Conservation (phyloP, 2,329 filamentous ascomycete genomes). For the Pseudogymnoascus sp. region DNA sequence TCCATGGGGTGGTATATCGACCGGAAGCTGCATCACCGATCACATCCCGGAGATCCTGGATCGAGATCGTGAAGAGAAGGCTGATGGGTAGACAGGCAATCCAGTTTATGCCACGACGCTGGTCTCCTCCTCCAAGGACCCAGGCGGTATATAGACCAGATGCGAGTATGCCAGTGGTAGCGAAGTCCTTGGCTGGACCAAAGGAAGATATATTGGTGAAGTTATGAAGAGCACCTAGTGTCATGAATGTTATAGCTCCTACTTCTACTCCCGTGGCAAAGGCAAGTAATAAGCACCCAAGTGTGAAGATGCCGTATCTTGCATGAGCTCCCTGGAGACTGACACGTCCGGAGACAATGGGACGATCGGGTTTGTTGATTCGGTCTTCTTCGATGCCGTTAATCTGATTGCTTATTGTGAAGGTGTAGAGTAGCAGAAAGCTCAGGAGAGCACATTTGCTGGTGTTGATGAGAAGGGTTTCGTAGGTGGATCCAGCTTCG, state of each 20-base stretch:
- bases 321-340: background rate
- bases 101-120: background rate
- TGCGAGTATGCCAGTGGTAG: background rate
- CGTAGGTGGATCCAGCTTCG: background rate
- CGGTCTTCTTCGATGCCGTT: background rate
- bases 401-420: background rate
- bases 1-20: background rate
- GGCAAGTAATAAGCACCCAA: background rate
- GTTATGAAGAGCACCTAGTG: background rate
- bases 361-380: background rate
- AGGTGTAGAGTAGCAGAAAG: background rate
- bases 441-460: background rate
- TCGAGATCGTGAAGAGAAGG: background rate
- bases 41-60: conserved; percentile 3
- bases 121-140: background rate
- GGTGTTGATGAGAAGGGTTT: background rate
- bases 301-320: background rate
- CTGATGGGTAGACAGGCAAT: background rate
- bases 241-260: background rate
- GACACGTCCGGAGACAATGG: background rate
- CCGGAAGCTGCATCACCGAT: background rate
- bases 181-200: background rate
- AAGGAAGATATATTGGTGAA: background rate
- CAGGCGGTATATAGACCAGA: background rate
- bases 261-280: background rate